A percentile compares a stretch with the other conserved stretches of the same genome.
phyloP scores from a whole-genome alignment of 495 filamentous ascomycete species.

The Penicillium fimorum region DNA sequence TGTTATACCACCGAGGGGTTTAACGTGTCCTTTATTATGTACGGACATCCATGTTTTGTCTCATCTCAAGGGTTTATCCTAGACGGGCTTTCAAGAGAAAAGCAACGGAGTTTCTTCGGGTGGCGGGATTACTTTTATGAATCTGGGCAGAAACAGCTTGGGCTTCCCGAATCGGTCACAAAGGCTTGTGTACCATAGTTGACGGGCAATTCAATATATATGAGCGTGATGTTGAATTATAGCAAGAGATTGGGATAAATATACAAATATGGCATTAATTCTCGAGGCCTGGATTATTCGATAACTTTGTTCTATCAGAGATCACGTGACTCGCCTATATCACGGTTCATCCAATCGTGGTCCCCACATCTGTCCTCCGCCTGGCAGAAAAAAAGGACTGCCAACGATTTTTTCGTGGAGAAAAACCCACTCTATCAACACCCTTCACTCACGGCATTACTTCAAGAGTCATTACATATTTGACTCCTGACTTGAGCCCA shows the following conservation, averaged over 20 bases:
- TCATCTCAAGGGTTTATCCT: constrained; percentile 20
- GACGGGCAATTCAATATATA: constrained; percentile 25
- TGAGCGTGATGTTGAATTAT: constrained; percentile 10
- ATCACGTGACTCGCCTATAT: constrained; percentile 24
- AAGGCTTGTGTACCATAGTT: constrained; percentile 31
- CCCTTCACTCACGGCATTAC: constrained; percentile 20
- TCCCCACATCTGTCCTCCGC: constrained; percentile 37
- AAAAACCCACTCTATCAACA: constrained; percentile 27
- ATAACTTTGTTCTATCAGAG: not conserved
- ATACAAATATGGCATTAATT: not conserved
- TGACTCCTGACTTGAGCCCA: constrained; percentile 40
- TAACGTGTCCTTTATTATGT: constrained; percentile 25
- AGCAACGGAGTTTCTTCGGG: constrained; percentile 26
- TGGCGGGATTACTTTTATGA: constrained; percentile 19
- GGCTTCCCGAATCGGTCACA: constrained; percentile 11
- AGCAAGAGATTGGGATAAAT: not conserved
- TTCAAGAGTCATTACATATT: constrained; percentile 23
- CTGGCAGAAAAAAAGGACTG: constrained; percentile 37
- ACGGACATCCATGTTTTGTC: constrained; percentile 26
- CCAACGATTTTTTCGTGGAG: constrained; percentile 32
- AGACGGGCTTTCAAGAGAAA: constrained; percentile 25
- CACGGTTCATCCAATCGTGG: constrained; percentile 20
- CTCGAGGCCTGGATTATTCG: not conserved
- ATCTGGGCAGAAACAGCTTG: constrained; percentile 21
- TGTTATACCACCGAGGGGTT: constrained; percentile 12